Conservation (phyloP, 2,329 filamentous ascomycete genomes). For the Clarireedia monteithiana region DNA sequence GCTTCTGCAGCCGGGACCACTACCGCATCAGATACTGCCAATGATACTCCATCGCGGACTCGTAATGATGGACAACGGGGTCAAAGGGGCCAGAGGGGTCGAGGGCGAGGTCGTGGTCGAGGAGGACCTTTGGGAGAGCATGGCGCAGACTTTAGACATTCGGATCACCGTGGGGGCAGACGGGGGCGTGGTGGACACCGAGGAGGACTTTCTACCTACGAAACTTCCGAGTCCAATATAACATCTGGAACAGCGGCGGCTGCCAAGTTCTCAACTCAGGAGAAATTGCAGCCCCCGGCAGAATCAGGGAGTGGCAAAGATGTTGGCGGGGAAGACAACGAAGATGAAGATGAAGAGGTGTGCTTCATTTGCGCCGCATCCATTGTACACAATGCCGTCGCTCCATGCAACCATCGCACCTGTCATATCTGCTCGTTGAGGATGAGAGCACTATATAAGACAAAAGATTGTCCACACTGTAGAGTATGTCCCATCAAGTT, state of each 20-base stretch:
- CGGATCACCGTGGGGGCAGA: conserved; percentile 19
- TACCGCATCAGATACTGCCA: neutral
- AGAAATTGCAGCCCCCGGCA: neutral
- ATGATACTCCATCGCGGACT: neutral
- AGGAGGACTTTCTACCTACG: conserved; percentile 6
- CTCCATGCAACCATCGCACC: conserved; percentile 92
- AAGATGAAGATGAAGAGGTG: conserved; percentile 61
- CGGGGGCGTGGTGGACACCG: conserved; percentile 17
- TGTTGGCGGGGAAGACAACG: conserved; percentile 25
- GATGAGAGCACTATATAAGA: conserved; percentile 91
- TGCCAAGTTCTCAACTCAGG: neutral
- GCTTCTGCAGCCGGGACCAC: conserved; percentile 11
- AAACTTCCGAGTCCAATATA: neutral
- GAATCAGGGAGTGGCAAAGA: neutral
- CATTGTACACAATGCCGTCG: conserved; percentile 78
- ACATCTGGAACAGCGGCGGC: neutral
- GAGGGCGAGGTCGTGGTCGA: conserved; percentile 20
- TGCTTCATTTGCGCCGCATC: conserved; percentile 97
- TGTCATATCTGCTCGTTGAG: conserved; percentile 93
- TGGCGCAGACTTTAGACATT: conserved; percentile 25
- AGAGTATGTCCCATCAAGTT: conserved; percentile 48
- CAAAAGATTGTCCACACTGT: conserved; percentile 93
- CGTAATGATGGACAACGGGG: conserved; percentile 30
- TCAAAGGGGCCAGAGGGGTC: conserved; percentile 31
- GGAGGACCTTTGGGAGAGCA: conserved; percentile 1